Base-by-base conservation (phyloP, 139 green algal genomes). In the Picochlorum sp. region DNA sequence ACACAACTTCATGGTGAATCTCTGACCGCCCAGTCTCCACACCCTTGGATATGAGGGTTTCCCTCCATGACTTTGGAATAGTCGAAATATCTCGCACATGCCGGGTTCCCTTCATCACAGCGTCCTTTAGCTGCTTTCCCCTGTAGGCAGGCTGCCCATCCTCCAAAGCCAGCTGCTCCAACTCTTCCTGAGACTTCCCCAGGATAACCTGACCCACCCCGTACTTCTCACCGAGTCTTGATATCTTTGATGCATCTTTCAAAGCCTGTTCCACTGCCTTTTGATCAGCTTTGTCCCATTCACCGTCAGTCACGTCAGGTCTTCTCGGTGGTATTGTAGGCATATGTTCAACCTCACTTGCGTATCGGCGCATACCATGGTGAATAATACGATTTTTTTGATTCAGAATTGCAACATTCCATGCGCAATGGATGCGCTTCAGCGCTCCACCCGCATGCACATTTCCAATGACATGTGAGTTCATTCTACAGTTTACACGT, bases 91-190 rank as follows among this genome's bases (percentile, higher is more conserved):
- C 73, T 3, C 79, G 67, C 30, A 88, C 20, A 37, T 34, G 68
- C 41, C 47, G 65, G 1, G 75, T 83, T 16, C 84, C 85, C 23
- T 62, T 45, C 34, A 87, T 38, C 23, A 93, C 54, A 3, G 70
- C 83, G 26, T 90, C 78, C 45, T 76, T 56, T 38, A 94, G 74
- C 74, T 94, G 86, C 74, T 83, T 80, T 28, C 60, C 86, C 0
- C 85, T 76, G 70, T 82, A 94, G 2, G 62, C 52, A 1, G 77
- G 77, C 63, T 80, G 67, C 0, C 78, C 83, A 20, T 69, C 31
- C 3, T 63, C 59, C 15, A 66, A 62, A 8, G 72, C 74, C 49
- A 94, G 72, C 30, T 70, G 61, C 23, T 69, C 58, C 61, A 91
- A 62, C 60, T 86, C 77, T 13, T 77, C 65, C 30, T 70, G 7